These are phyloP conservation scores for Rhinocladiella similis DNA, from an alignment of 2,329 filamentous ascomycete species.

Conservation along the genomic window DNA sequence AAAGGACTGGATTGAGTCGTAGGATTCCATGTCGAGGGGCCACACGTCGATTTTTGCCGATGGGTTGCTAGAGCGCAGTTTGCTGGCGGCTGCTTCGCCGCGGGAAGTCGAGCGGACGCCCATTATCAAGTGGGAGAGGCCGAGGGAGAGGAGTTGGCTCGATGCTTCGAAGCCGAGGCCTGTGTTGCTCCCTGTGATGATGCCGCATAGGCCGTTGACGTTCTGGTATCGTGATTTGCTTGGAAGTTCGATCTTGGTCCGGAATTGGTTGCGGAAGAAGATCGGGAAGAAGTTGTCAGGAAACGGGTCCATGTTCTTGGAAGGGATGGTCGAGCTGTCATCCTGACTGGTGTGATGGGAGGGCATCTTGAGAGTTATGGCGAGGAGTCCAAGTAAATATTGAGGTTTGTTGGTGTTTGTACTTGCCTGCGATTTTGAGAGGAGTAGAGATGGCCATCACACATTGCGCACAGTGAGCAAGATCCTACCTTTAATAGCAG, in stretches of 20 bases:
- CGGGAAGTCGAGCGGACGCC: constrained; percentile 46
- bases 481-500: not conserved
- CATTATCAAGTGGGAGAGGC: constrained; percentile 49
- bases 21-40: constrained; percentile 49
- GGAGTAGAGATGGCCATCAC: no score
- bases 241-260: constrained; percentile 6
- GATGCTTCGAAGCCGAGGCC: constrained; percentile 51
- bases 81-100: constrained; percentile 44
- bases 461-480: not conserved
- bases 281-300: not conserved
- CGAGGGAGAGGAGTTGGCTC: constrained; percentile 40
- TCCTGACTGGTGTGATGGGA: not conserved
- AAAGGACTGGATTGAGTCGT: constrained; percentile 48
- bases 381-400: no score
- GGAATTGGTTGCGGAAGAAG: constrained; percentile 28
- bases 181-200: constrained; percentile 52
- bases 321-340: not conserved
- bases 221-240: constrained; percentile 21
- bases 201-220: constrained; percentile 41
- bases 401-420: no score
- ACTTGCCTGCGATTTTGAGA: no score
- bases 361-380: not conserved
- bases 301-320: not conserved
- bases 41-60: constrained; percentile 49
- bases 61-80: constrained; percentile 38